Conservation (phyloP, 805 yeast species). For the Saccharomycopsis fodiens region DNA sequence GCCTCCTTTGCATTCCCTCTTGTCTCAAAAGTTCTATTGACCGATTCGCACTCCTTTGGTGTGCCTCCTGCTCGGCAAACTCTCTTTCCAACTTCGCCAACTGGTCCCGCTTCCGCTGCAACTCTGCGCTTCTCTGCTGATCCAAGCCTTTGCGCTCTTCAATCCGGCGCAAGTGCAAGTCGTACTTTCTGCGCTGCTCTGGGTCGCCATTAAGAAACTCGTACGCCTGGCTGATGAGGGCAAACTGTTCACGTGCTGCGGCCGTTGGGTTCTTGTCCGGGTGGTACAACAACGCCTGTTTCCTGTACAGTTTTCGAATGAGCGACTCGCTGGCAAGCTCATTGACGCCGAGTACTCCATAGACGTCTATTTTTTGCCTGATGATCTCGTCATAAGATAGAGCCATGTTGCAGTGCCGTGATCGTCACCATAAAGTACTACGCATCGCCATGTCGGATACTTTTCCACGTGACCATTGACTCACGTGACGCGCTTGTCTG, state of each 20-base stretch:
- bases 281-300: slow-evolving; percentile 42
- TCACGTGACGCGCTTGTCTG: too few species aligned
- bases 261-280: slow-evolving; percentile 58
- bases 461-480: too few species aligned
- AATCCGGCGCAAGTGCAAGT: slow-evolving; percentile 33
- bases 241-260: slow-evolving; percentile 45
- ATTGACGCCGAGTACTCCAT: slow-evolving; percentile 11
- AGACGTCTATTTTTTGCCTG: slow-evolving; percentile 4
- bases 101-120: slow-evolving; percentile 19
- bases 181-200: slow-evolving; percentile 55
- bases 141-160: slow-evolving; percentile 17
- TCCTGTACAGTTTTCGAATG: slow-evolving; percentile 13
- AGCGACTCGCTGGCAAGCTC: slow-evolving; percentile 8
- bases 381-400: neutral
- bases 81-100: slow-evolving; percentile 24
- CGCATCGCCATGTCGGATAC: too few species aligned
- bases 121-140: slow-evolving; percentile 21
- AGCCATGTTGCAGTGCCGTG: neutral
- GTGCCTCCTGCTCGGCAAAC: slow-evolving; percentile 20
- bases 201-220: slow-evolving; percentile 39
- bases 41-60: slow-evolving; percentile 23
- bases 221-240: slow-evolving; percentile 59
- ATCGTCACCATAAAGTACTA: too few species aligned
- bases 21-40: slow-evolving; percentile 24
- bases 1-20: slow-evolving; percentile 7